phyloP scores from a whole-genome alignment of 495 filamentous ascomycete genomes.

The Penicillium argentinense region DNA sequence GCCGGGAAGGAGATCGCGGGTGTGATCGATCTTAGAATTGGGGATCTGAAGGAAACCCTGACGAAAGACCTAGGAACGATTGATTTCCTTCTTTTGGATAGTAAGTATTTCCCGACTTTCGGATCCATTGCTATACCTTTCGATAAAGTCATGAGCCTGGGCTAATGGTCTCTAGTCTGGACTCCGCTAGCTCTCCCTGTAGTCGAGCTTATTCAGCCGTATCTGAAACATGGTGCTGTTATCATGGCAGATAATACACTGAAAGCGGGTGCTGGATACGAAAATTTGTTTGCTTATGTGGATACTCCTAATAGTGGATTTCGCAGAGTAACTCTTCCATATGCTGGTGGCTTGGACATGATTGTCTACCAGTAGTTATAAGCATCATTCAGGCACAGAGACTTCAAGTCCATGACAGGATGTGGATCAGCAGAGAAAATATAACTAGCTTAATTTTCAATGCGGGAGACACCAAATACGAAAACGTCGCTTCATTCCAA shows the following conservation, averaged over 20 bases:
- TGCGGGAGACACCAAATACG: no score
- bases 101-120: no score
- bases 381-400: no score
- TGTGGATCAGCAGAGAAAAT: no score
- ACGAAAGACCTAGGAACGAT: constrained; percentile 41
- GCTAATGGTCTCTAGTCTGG: constrained; percentile 45
- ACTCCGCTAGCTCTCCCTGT: constrained; percentile 50
- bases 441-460: no score
- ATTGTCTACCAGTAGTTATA: constrained; percentile 20
- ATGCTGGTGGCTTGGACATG: constrained; percentile 24
- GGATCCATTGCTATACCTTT: not conserved
- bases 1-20: constrained; percentile 41
- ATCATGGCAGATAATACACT: constrained; percentile 53
- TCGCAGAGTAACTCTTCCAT: constrained; percentile 20
- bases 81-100: constrained; percentile 57
- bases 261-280: constrained; percentile 31
- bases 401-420: no score
- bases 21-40: constrained; percentile 55
- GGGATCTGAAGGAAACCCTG: constrained; percentile 54
- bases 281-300: constrained; percentile 34
- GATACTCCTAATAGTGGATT: constrained; percentile 19
- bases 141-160: not conserved
- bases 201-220: constrained; percentile 45
- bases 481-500: no score
- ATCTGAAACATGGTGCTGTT: constrained; percentile 45